Evolutionary conservation across 2,329 filamentous ascomycete species (phyloP).

Genomic region (Thielaviopsis musarum): DNA sequence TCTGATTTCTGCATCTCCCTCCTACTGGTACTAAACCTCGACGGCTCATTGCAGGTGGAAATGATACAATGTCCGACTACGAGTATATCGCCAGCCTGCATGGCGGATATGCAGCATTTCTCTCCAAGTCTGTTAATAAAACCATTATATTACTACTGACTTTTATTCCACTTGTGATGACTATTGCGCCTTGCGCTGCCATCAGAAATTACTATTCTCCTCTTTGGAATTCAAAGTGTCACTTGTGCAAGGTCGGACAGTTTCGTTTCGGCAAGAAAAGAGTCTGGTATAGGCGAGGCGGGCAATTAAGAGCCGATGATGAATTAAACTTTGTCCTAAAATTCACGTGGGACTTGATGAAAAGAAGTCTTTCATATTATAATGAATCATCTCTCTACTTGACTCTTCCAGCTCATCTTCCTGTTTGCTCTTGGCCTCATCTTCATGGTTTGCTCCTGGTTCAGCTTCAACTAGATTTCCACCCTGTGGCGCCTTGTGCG

Average conservation of each 20-base stretch:
- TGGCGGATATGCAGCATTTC: neutral
- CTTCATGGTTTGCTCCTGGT: too few species aligned
- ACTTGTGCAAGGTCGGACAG: neutral
- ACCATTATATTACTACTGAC: too few species aligned
- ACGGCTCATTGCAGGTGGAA: neutral
- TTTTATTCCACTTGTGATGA: too few species aligned
- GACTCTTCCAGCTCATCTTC: neutral
- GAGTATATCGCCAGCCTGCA: neutral
- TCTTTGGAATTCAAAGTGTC: neutral
- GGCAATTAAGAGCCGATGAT: constrained; percentile 4
- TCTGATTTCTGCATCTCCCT: too few species aligned
- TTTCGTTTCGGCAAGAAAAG: neutral
- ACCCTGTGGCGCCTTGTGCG: neutral
- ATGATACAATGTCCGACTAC: neutral
- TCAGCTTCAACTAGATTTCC: neutral
- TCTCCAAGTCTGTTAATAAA: neutral
- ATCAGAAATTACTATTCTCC: neutral
- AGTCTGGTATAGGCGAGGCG: constrained; percentile 5
- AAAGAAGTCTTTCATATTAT: neutral
- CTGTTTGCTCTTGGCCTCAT: neutral
- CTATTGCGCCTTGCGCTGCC: too few species aligned
- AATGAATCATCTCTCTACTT: neutral
- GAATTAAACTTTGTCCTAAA: neutral
- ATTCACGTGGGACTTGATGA: neutral
- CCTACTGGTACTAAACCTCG: neutral